Percentiles rank a stretch among this genome's conserved stretches.
Evolutionary conservation across 306 rosid species (phyloP).

Genomic region (Ormosia semicastrata): DNA sequence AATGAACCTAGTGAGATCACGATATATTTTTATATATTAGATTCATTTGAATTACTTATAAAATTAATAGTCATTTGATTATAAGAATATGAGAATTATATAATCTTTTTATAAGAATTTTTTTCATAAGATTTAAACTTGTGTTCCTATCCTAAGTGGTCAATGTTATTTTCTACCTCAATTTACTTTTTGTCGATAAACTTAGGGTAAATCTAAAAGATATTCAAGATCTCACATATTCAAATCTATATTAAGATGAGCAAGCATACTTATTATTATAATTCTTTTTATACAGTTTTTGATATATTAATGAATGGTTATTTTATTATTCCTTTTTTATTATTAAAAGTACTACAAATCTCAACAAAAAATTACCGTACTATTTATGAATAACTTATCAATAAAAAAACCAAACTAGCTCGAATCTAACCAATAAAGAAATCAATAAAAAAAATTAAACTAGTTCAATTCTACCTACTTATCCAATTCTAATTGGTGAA

Average conservation of each 20-base stretch:
- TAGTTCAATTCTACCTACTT: neutral
- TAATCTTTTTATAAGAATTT: too few species aligned
- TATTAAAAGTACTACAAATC: neutral
- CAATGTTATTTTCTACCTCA: too few species aligned
- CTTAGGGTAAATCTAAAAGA: neutral
- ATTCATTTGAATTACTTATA: too few species aligned
- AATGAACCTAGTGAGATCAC: neutral
- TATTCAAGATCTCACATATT: neutral
- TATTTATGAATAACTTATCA: neutral
- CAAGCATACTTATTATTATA: too few species aligned
- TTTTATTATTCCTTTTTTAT: neutral
- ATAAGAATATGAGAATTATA: too few species aligned
- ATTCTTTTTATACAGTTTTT: too few species aligned
- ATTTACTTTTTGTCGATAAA: neutral
- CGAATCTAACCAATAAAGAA: too few species aligned
- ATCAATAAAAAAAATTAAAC: neutral
- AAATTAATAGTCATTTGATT: too few species aligned
- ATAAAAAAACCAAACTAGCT: neutral
- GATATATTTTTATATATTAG: too few species aligned
- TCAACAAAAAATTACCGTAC: neutral
- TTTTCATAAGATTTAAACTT: too few species aligned
- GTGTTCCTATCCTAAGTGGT: too few species aligned
- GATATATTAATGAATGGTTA: neutral
- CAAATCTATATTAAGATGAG: neutral
- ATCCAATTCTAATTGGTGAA: neutral